Conservation (phyloP, 192 early-diverging fungal species). For the Paraglomus brasilianum region DNA sequence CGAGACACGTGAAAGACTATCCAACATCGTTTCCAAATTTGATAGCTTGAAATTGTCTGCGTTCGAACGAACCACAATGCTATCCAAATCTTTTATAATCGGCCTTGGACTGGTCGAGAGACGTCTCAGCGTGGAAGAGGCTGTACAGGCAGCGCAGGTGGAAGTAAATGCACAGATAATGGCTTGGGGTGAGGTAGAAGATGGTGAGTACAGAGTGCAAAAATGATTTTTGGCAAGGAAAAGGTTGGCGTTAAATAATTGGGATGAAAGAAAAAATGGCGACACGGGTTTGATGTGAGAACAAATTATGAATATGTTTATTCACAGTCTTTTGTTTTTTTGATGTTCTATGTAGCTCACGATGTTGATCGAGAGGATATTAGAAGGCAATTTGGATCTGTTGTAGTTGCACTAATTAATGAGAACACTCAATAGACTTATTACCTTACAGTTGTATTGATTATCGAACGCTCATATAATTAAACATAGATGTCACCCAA, state of each 20-base stretch:
- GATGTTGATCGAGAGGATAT: constrained; percentile 75
- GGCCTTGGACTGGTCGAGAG: constrained; percentile 84
- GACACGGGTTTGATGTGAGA: background rate
- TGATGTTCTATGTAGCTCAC: constrained; percentile 47
- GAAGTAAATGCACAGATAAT: constrained; percentile 87
- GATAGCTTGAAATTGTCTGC: constrained; percentile 76
- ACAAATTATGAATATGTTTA: background rate
- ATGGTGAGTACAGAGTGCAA: constrained; percentile 30
- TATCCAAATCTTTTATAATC: constrained; percentile 88
- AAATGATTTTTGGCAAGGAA: background rate
- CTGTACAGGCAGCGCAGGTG: constrained; percentile 74
- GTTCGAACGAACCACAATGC: constrained; percentile 84
- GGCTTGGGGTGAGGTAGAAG: constrained; percentile 72
- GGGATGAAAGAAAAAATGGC: no score
- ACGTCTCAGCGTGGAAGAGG: constrained; percentile 69
- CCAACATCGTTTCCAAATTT: constrained; percentile 55
- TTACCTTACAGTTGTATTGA: no score
- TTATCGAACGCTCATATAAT: no score
- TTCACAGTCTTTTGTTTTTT: background rate
- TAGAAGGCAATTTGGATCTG: constrained; percentile 76
- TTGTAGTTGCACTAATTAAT: constrained; percentile 51
- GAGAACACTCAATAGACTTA: background rate
- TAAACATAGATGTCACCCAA: no score
- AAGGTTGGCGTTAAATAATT: no score
- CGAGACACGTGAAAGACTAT: constrained; percentile 57